A percentile compares a stretch with the other conserved stretches of the same genome.
phyloP scores from a whole-genome alignment of 129 eudicot species.

The Apium graveolens region DNA sequence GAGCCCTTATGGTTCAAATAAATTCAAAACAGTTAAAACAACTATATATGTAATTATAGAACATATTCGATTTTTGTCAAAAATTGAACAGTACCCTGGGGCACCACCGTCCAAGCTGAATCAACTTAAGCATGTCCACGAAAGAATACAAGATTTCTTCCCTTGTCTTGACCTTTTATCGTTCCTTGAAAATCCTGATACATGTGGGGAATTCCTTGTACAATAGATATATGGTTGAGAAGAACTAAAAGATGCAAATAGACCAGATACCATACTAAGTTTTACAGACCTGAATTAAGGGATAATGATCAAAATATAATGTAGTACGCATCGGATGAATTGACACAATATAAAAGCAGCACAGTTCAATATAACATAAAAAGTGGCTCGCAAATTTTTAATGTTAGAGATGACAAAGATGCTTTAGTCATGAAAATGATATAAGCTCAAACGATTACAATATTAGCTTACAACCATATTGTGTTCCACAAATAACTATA shows the following conservation, averaged over 20 bases:
- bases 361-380: too few species aligned
- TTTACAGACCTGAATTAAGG: too few species aligned
- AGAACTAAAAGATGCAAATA: constrained; percentile 28
- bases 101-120: constrained; percentile 44
- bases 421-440: too few species aligned
- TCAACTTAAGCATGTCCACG: constrained; percentile 60
- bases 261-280: too few species aligned
- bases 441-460: too few species aligned
- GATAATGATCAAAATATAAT: too few species aligned
- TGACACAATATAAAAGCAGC: too few species aligned
- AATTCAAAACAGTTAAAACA: not conserved
- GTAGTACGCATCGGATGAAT: too few species aligned
- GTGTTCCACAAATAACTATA: too few species aligned
- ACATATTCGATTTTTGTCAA: not conserved
- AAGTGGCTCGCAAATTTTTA: too few species aligned
- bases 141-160: constrained; percentile 46
- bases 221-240: constrained; percentile 59
- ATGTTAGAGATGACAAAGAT: too few species aligned
- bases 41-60: not conserved
- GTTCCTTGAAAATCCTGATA: constrained; percentile 72
- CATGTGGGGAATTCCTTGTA: constrained; percentile 57
- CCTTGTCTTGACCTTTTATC: constrained; percentile 71
- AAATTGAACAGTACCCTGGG: constrained; percentile 40
- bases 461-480: too few species aligned
- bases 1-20: constrained; percentile 29